phyloP scores from a whole-genome alignment of 148 eudicot genomes.

The Camellia sinensis region DNA sequence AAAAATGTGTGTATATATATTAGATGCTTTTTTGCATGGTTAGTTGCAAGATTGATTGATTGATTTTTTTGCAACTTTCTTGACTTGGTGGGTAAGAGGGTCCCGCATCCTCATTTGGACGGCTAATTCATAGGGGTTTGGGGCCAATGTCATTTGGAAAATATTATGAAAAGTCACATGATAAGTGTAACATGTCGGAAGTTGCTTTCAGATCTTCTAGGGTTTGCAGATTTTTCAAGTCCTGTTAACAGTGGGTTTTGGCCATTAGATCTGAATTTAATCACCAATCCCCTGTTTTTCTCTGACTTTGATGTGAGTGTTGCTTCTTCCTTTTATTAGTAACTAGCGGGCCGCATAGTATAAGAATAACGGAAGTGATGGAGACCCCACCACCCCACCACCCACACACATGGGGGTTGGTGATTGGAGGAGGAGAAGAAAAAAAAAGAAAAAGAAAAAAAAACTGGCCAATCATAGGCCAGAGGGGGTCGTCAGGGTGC shows the following conservation, averaged over 20 bases:
- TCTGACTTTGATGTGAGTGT: neutral
- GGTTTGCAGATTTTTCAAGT: constrained; percentile 1
- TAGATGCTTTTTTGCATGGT: constrained; percentile 17
- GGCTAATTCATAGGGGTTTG: constrained; percentile 10
- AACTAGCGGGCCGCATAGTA: neutral
- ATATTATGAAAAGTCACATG: neutral
- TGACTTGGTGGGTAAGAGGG: constrained; percentile 17
- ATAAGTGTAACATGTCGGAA: constrained; percentile 3
- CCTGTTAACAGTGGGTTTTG: neutral
- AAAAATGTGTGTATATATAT: neutral
- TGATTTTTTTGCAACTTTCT: neutral
- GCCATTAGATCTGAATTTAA: constrained; percentile 7
- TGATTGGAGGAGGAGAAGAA: too few species aligned
- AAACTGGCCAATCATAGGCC: too few species aligned
- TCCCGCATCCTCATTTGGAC: constrained; percentile 7
- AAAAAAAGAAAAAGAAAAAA: too few species aligned
- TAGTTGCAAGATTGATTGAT: constrained; percentile 4
- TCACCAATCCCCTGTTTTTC: neutral
- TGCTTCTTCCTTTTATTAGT: neutral
- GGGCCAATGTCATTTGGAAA: constrained; percentile 33
- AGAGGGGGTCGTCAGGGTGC: too few species aligned
- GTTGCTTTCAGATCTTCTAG: constrained; percentile 15
- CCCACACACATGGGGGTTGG: too few species aligned
- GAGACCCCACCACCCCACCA: too few species aligned
- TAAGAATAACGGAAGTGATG: too few species aligned